phyloP scores from a whole-genome alignment of 2,329 filamentous ascomycete genomes.

The Colletotrichum destructivum region DNA sequence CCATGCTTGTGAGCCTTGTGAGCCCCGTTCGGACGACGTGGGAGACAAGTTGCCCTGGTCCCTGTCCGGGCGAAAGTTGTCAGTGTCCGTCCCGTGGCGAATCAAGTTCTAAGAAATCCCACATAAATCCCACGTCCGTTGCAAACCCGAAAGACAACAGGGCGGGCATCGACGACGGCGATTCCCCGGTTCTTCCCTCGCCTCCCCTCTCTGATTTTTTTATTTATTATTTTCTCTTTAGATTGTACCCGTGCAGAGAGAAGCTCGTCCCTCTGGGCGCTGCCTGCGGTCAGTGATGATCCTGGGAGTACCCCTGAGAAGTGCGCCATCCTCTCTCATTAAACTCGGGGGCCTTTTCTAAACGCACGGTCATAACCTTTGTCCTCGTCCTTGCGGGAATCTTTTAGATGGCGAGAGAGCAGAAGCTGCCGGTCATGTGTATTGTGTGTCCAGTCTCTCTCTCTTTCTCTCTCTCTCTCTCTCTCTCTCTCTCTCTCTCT shows the following conservation, averaged over 20 bases:
- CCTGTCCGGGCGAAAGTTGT: slow-evolving; percentile 17
- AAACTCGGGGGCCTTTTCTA: slow-evolving; percentile 1
- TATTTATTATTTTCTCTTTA: neutral
- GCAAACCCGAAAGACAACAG: neutral
- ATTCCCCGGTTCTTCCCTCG: slow-evolving; percentile 3
- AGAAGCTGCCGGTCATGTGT: slow-evolving; percentile 8
- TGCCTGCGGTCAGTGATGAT: neutral
- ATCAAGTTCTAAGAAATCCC: slow-evolving; percentile 15
- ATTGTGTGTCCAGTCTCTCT: neutral
- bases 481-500: slow-evolving; percentile 5
- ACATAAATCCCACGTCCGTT: slow-evolving; percentile 4
- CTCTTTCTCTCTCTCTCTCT: slow-evolving; percentile 8
- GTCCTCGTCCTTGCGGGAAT: neutral
- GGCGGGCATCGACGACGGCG: slow-evolving; percentile 7
- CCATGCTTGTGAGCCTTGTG: neutral
- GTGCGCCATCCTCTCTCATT: slow-evolving; percentile 4
- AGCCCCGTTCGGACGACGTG: neutral
- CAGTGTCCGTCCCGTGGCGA: neutral
- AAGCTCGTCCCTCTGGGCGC: slow-evolving; percentile 19
- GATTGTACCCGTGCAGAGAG: too few species aligned
- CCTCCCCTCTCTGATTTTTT: neutral
- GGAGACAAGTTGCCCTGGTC: slow-evolving; percentile 2
- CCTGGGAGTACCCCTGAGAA: slow-evolving; percentile 26
- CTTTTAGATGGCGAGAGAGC: neutral
- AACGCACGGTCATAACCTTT: slow-evolving; percentile 10